Percentiles rank a stretch among this genome's conserved stretches.
Conservation (phyloP, 2,329 filamentous ascomycete genomes). For the Lachnellula arida region DNA sequence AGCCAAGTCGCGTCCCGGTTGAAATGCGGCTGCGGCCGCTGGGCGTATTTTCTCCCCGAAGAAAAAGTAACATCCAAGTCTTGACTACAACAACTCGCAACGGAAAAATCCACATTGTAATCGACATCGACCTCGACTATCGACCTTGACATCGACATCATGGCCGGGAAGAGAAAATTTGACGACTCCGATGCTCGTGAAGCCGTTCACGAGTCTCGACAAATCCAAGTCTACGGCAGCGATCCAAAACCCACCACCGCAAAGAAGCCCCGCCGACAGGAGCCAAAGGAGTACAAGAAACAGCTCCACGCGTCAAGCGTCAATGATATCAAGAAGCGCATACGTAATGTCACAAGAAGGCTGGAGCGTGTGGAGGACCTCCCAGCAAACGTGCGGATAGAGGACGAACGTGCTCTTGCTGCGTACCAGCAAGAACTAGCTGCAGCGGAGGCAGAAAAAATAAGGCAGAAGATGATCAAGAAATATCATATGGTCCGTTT, state of each 20-base stretch:
- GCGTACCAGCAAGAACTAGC: conserved; percentile 61
- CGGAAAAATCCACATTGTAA: too few relatives aligned
- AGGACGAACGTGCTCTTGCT: conserved; percentile 67
- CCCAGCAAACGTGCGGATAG: conserved; percentile 61
- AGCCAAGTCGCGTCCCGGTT: too few relatives aligned
- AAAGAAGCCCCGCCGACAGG: conserved; percentile 30
- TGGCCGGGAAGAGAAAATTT: conserved; percentile 30
- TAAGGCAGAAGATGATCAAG: conserved; percentile 64
- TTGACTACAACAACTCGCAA: not conserved
- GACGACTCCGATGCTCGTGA: conserved; percentile 20
- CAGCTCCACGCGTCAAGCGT: conserved; percentile 35
- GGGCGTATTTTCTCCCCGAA: too few relatives aligned
- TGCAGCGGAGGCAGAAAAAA: conserved; percentile 55
- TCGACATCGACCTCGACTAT: not conserved
- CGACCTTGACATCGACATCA: conserved; percentile 12
- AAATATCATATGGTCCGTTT: conserved; percentile 83
- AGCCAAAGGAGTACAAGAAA: conserved; percentile 25
- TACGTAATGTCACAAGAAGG: conserved; percentile 63
- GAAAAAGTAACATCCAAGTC: not conserved
- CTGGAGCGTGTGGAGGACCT: conserved; percentile 58
- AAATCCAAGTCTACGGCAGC: conserved; percentile 28
- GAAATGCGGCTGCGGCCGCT: too few relatives aligned
- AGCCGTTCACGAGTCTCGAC: conserved; percentile 29
- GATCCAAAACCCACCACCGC: conserved; percentile 22
- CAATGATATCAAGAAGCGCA: conserved; percentile 65